A percentile compares a stretch with the other conserved stretches of the same genome.
Evolutionary conservation across 2,329 filamentous ascomycete genomes (phyloP).

Genomic region (Colletotrichum incanum): DNA sequence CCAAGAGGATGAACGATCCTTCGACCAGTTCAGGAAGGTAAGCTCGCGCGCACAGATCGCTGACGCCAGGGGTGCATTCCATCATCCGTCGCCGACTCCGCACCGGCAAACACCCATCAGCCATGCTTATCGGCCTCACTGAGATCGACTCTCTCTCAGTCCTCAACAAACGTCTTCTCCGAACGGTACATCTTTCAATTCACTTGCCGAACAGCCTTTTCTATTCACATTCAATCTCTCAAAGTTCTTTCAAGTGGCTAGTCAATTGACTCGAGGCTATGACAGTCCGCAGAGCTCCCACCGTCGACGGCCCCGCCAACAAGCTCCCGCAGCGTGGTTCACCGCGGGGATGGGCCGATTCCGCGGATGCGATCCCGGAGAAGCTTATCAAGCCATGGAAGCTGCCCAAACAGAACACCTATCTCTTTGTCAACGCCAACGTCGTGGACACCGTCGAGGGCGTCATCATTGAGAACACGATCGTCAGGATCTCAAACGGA

Average conservation of each 20-base stretch:
- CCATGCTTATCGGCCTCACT: conserved; percentile 18
- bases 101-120: conserved; percentile 14
- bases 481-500: conserved; percentile 55
- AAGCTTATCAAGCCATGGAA: conserved; percentile 55
- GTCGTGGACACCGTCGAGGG: conserved; percentile 59
- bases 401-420: conserved; percentile 50
- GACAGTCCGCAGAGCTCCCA: conserved; percentile 33
- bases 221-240: too few relatives aligned
- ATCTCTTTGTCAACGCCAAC: conserved; percentile 60
- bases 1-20: background rate
- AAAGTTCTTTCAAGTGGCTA: background rate
- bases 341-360: background rate
- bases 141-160: conserved; percentile 1
- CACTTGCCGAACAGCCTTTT: too few relatives aligned
- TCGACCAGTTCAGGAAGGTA: conserved; percentile 25
- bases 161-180: background rate
- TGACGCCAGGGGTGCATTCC: background rate
- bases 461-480: conserved; percentile 47
- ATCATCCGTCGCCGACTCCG: conserved; percentile 35
- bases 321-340: background rate
- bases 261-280: conserved; percentile 4
- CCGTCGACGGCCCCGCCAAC: background rate
- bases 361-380: conserved; percentile 34
- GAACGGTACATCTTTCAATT: background rate
- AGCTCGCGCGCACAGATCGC: background rate